Evolutionary conservation across 768 basidiomycete species (phyloP).

Genomic region (Rhizopogon rudus): DNA sequence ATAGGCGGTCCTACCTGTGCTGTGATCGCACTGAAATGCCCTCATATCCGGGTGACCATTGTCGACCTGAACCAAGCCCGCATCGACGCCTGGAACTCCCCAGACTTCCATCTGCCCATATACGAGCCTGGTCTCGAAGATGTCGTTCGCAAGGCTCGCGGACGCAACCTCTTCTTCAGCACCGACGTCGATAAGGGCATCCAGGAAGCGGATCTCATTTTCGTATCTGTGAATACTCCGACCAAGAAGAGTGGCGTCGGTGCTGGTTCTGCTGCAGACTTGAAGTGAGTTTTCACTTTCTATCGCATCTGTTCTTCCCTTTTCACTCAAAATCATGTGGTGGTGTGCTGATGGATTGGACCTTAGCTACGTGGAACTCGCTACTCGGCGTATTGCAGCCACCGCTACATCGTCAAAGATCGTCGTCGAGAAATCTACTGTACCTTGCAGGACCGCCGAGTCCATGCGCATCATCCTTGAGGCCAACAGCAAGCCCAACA

Average conservation of each 20-base stretch:
- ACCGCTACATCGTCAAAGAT: constrained; percentile 92
- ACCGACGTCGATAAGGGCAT: constrained; percentile 93
- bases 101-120: constrained; percentile 83
- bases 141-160: constrained; percentile 83
- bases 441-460: constrained; percentile 97
- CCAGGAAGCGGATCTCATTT: constrained; percentile 93
- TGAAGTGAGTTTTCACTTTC: constrained; percentile 64
- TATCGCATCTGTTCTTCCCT: constrained; percentile 3
- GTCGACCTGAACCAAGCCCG: constrained; percentile 95
- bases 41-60: constrained; percentile 91
- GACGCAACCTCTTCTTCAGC: constrained; percentile 95
- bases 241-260: constrained; percentile 98
- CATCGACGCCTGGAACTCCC: constrained; percentile 95
- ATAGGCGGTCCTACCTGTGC: constrained; percentile 93
- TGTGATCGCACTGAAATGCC: constrained; percentile 91
- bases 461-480: constrained; percentile 99
- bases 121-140: constrained; percentile 96
- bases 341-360: not conserved
- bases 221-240: constrained; percentile 97
- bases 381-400: constrained; percentile 92
- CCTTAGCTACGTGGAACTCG: constrained; percentile 89
- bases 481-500: constrained; percentile 90
- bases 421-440: constrained; percentile 98
- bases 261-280: constrained; percentile 96
- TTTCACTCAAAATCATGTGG: constrained; percentile 2